These are phyloP conservation scores for Pugionium cornutum DNA, from an alignment of 345 rosid species.

Conservation along the genomic window DNA sequence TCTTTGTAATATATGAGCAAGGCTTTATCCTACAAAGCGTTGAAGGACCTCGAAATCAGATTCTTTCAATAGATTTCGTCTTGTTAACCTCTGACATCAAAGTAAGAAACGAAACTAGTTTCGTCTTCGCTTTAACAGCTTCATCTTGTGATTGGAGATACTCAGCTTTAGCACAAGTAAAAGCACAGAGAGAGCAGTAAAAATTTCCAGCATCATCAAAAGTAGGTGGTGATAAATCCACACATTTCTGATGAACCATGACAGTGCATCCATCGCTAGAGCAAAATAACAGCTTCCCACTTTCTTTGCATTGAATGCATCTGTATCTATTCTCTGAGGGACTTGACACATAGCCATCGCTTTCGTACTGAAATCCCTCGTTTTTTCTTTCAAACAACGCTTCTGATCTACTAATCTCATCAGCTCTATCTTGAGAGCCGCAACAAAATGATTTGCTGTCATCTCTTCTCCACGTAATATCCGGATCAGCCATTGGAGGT, in stretches of 20 bases:
- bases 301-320: slow-evolving; percentile 31
- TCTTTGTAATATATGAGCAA: background rate
- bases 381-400: slow-evolving; percentile 6
- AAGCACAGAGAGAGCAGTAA: slow-evolving; percentile 55
- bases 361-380: background rate
- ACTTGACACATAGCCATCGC: slow-evolving; percentile 10
- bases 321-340: slow-evolving; percentile 24
- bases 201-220: slow-evolving; percentile 53
- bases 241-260: slow-evolving; percentile 50
- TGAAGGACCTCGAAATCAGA: too few species aligned
- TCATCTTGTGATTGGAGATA: slow-evolving; percentile 28
- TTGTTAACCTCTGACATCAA: slow-evolving; percentile 26
- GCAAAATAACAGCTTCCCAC: slow-evolving; percentile 50
- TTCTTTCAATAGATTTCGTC: background rate
- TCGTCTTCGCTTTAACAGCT: slow-evolving; percentile 28
- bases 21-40: background rate
- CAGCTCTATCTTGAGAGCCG: slow-evolving; percentile 1
- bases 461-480: background rate
- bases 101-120: slow-evolving; percentile 28
- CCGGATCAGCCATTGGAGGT: slow-evolving; percentile 1
- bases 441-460: background rate
- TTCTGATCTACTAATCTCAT: slow-evolving; percentile 8
- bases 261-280: slow-evolving; percentile 45
- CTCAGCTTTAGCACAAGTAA: slow-evolving; percentile 12
- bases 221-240: slow-evolving; percentile 23